Evolutionary conservation across 192 early-diverging fungal species (phyloP).

Genomic region (Entomortierella beljakovae): DNA sequence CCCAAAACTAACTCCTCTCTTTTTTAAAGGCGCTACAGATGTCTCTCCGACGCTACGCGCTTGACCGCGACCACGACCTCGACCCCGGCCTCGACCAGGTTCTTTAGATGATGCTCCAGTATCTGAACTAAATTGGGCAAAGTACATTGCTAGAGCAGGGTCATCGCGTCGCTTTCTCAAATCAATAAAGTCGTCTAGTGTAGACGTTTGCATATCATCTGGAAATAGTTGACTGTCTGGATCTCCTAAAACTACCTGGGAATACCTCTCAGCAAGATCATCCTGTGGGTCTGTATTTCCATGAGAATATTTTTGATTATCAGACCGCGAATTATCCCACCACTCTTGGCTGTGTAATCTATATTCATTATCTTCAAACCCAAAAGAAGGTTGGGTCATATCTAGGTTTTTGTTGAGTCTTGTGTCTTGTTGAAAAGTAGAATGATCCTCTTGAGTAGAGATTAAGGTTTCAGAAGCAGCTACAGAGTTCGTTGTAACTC

Average conservation of each 20-base stretch:
- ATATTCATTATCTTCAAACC: constrained; percentile 31
- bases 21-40: background rate
- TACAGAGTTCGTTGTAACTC: constrained; percentile 10
- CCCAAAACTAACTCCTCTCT: constrained; percentile 16
- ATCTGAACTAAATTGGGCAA: constrained; percentile 34
- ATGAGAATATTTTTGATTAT: background rate
- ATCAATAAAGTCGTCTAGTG: constrained; percentile 39
- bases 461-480: background rate
- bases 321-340: constrained; percentile 17
- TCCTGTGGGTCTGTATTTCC: background rate
- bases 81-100: constrained; percentile 15
- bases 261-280: too few relatives aligned
- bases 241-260: background rate
- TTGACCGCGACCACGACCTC: constrained; percentile 12
- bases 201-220: constrained; percentile 15
- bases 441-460: background rate
- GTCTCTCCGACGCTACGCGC: background rate
- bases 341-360: constrained; percentile 38
- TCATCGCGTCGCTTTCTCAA: constrained; percentile 33
- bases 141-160: constrained; percentile 44
- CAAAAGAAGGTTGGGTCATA: constrained; percentile 1
- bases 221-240: background rate
- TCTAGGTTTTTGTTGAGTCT: background rate
- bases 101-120: constrained; percentile 1
- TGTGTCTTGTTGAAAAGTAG: background rate